A percentile compares a stretch with the other conserved stretches of the same genome.
Evolutionary conservation across 805 yeast genomes (phyloP).

Genomic region (Naumovozyma castellii): DNA sequence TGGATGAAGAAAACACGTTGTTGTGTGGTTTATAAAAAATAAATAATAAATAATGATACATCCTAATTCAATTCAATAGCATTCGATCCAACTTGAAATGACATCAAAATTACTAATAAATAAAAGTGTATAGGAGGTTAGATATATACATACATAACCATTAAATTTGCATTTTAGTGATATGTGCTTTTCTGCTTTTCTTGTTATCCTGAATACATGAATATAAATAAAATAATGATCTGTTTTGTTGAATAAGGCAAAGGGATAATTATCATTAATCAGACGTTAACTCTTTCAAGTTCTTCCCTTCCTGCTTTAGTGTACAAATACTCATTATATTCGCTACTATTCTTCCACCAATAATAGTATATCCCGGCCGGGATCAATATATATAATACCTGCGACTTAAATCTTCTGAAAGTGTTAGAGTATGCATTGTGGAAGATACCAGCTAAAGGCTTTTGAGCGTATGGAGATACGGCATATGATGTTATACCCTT

Average conservation of each 20-base stretch:
- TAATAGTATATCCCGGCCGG: slow-evolving; percentile 79
- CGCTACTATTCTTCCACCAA: slow-evolving; percentile 80
- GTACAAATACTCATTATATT: slow-evolving; percentile 87
- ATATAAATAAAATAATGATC: background rate
- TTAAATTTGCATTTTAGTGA: too few relatives aligned
- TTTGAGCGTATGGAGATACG: slow-evolving; percentile 88
- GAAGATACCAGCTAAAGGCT: slow-evolving; percentile 78
- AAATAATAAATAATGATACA: too few relatives aligned
- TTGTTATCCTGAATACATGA: background rate
- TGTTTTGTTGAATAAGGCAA: background rate
- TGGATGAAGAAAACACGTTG: slow-evolving; percentile 53
- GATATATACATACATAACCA: slow-evolving; percentile 1
- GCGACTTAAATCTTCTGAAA: slow-evolving; percentile 86
- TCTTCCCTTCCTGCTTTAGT: slow-evolving; percentile 98
- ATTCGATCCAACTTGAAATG: too few relatives aligned
- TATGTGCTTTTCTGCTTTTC: too few relatives aligned
- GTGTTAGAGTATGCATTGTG: slow-evolving; percentile 85
- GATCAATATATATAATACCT: slow-evolving; percentile 63
- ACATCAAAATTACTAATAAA: background rate
- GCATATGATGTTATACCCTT: slow-evolving; percentile 81
- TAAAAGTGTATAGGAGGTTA: background rate
- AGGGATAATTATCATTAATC: slow-evolving; percentile 9
- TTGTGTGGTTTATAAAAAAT: slow-evolving; percentile 33
- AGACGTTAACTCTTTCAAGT: slow-evolving; percentile 52
- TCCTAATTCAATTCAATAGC: too few relatives aligned